Percentiles rank a stretch among this genome's conserved stretches.
These are phyloP conservation scores for Chamaenerion angustifolium DNA, from an alignment of 345 rosid species.

Conservation along the genomic window DNA sequence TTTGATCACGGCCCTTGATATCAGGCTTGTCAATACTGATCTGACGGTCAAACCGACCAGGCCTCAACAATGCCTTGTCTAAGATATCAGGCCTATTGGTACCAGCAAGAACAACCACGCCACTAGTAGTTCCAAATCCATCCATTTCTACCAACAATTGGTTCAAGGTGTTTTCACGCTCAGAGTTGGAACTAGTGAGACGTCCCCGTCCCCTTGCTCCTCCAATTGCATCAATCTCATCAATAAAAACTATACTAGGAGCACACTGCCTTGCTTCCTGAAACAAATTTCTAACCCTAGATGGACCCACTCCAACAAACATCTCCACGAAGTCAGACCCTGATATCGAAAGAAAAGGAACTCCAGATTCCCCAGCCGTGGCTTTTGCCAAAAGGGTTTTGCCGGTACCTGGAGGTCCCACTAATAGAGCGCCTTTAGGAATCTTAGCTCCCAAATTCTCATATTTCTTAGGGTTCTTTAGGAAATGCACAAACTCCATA, in stretches of 20 bases:
- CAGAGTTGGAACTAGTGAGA: conserved; percentile 70
- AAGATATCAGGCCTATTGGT: conserved; percentile 94
- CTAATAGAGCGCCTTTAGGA: conserved; percentile 90
- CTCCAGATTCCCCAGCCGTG: conserved; percentile 90
- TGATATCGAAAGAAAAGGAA: conserved; percentile 81
- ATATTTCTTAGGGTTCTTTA: conserved; percentile 83
- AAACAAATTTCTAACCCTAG: conserved; percentile 88
- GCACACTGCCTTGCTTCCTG: conserved; percentile 90
- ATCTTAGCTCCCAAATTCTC: conserved; percentile 93
- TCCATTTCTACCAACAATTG: conserved; percentile 96
- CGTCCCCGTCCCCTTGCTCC: conserved; percentile 95
- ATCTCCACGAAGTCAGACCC: conserved; percentile 99
- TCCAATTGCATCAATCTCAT: conserved; percentile 96
- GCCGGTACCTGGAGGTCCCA: conserved; percentile 96
- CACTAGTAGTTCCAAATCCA: conserved; percentile 90
- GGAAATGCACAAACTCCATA: conserved; percentile 95
- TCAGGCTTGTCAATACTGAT: conserved; percentile 83
- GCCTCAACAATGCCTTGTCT: conserved; percentile 81
- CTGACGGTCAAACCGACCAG: conserved; percentile 90
- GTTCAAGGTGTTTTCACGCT: conserved; percentile 92
- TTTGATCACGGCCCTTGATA: conserved; percentile 83
- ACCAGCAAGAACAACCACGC: conserved; percentile 94
- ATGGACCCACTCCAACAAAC: conserved; percentile 99
- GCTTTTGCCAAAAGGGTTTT: conserved; percentile 98
- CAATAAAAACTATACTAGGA: conserved; percentile 86